Percentiles rank a stretch among this genome's conserved stretches.
These are phyloP conservation scores for Yamadazyma diospyri DNA, from an alignment of 1,139 yeast genomes.

Conservation along the genomic window DNA sequence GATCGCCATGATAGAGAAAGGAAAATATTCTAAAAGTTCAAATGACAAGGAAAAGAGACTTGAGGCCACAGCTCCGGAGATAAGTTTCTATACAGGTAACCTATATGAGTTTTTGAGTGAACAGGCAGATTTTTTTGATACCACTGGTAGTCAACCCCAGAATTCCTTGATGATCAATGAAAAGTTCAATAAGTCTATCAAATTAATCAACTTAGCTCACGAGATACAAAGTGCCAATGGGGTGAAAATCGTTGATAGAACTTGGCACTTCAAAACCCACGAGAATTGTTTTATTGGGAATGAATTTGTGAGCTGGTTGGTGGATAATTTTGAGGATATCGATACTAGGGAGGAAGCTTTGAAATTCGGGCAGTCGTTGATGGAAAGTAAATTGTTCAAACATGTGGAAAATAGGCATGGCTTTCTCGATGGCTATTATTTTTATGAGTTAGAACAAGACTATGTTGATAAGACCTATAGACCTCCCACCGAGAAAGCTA, in stretches of 20 bases:
- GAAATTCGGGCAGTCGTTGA: constrained; percentile 68
- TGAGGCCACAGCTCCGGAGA: constrained; percentile 65
- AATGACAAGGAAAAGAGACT: constrained; percentile 40
- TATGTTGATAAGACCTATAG: constrained; percentile 38
- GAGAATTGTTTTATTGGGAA: constrained; percentile 79
- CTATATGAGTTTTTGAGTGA: constrained; percentile 59
- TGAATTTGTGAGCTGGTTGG: constrained; percentile 82
- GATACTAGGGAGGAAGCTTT: constrained; percentile 80
- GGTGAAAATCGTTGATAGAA: constrained; percentile 65
- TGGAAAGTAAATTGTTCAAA: constrained; percentile 66
- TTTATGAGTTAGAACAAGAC: constrained; percentile 68
- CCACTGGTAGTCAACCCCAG: constrained; percentile 31
- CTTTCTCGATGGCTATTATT: constrained; percentile 89
- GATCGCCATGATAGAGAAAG: constrained; percentile 63
- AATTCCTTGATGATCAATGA: constrained; percentile 32
- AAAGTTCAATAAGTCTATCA: constrained; percentile 35
- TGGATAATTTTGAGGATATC: constrained; percentile 75
- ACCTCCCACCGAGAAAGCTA: constrained; percentile 11
- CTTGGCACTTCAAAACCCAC: constrained; percentile 88
- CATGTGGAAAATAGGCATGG: constrained; percentile 85
- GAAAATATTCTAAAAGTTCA: constrained; percentile 36
- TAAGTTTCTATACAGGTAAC: constrained; percentile 84
- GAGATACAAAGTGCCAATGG: constrained; percentile 71
- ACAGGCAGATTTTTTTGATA: constrained; percentile 31
- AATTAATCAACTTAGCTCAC: constrained; percentile 48